phyloP scores from a whole-genome alignment of 2,329 filamentous ascomycete species.

The Cordyceps pruinosa region DNA sequence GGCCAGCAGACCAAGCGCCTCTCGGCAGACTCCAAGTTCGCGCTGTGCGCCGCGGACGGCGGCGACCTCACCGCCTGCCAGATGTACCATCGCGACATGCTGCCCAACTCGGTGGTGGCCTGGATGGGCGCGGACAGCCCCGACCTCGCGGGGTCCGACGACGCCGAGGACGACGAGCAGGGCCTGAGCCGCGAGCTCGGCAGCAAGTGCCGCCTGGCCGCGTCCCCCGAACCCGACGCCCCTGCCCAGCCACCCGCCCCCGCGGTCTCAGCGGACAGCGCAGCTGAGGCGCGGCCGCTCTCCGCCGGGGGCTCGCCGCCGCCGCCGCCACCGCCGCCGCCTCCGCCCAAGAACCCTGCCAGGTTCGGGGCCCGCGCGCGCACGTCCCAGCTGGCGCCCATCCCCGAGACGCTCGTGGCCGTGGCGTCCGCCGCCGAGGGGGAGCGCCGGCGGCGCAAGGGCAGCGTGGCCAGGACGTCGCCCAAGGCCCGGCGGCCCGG shows the following conservation, averaged over 20 bases:
- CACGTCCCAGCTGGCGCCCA: constrained; percentile 31
- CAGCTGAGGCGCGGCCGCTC: neutral
- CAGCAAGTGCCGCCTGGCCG: neutral
- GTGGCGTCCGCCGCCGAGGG: neutral
- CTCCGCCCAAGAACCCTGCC: constrained; percentile 13
- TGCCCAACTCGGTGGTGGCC: constrained; percentile 5
- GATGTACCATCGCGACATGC: constrained; percentile 12
- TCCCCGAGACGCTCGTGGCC: constrained; percentile 32
- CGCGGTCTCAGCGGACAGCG: neutral
- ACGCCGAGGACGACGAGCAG: neutral
- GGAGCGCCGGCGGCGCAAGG: neutral
- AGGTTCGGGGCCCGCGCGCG: constrained; percentile 9
- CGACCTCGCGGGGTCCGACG: neutral
- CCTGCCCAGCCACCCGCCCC: neutral
- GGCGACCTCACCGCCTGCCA: neutral
- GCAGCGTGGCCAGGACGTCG: neutral
- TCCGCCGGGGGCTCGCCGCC: neutral
- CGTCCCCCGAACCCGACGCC: neutral
- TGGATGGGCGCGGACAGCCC: constrained; percentile 10
- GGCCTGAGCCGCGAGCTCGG: neutral
- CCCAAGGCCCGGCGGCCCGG: constrained; percentile 13
- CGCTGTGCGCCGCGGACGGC: neutral
- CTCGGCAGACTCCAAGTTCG: neutral
- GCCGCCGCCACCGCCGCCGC: constrained; percentile 7
- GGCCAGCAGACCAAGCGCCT: neutral